Conservation (phyloP, 306 rosid genomes). For the Cyamopsis tetragonoloba region DNA sequence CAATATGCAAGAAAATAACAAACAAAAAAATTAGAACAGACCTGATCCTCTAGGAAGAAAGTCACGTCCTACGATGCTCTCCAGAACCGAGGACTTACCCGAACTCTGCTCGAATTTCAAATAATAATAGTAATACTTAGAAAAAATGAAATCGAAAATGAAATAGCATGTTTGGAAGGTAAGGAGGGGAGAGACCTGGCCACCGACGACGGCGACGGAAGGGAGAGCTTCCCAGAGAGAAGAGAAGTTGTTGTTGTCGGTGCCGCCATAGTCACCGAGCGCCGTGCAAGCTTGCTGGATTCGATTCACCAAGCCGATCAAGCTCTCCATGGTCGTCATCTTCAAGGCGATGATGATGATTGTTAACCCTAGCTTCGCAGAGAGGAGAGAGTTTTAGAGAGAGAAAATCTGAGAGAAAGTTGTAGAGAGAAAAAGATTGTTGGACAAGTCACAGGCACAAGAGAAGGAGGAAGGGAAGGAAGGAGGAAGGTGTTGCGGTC, state of each 20-base stretch:
- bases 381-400: not conserved
- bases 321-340: constrained; percentile 94
- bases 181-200: constrained; percentile 51
- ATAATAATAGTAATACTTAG: not conserved
- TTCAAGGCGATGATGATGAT: not conserved
- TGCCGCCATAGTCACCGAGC: constrained; percentile 91
- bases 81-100: constrained; percentile 93
- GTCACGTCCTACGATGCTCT: constrained; percentile 96
- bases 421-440: not conserved
- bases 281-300: constrained; percentile 90
- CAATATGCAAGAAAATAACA: not conserved
- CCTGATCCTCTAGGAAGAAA: constrained; percentile 99
- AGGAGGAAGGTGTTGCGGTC: not conserved
- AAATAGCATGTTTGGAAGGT: not conserved
- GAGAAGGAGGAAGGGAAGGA: not conserved
- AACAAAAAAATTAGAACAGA: constrained; percentile 6
- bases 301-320: constrained; percentile 88
- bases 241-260: constrained; percentile 48
- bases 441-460: not conserved
- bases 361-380: constrained; percentile 17
- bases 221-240: constrained; percentile 98
- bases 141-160: not conserved
- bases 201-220: constrained; percentile 93
- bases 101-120: constrained; percentile 67
- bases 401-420: not conserved